Percentiles rank a stretch among this genome's conserved stretches.
Conservation (phyloP, 208 protist species). For the Crithidia sp. region DNA sequence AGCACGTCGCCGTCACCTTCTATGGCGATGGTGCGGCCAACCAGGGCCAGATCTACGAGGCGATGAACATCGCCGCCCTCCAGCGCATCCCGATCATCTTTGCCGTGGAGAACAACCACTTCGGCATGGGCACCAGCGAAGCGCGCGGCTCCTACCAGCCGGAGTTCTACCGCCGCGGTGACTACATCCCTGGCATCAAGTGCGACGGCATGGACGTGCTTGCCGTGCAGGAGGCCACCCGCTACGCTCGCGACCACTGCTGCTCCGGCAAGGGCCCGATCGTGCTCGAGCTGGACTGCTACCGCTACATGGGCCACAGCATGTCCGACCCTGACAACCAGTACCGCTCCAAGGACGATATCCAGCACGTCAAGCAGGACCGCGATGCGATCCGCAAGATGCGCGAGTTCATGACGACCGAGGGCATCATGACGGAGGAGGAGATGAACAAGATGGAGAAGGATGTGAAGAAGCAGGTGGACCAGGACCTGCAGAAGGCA, state of each 20-base stretch:
- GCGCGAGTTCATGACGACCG: slow-evolving; percentile 77
- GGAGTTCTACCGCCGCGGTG: slow-evolving; percentile 97
- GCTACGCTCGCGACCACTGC: slow-evolving; percentile 89
- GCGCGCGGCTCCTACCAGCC: slow-evolving; percentile 87
- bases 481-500: slow-evolving; percentile 90
- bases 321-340: slow-evolving; percentile 98
- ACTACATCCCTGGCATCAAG: slow-evolving; percentile 96
- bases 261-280: slow-evolving; percentile 92
- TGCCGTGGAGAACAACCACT: slow-evolving; percentile 98
- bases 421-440: slow-evolving; percentile 93
- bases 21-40: slow-evolving; percentile 99
- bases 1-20: slow-evolving; percentile 91
- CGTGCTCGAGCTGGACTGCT: slow-evolving; percentile 96
- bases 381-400: slow-evolving; percentile 93
- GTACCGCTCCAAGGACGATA: slow-evolving; percentile 96
- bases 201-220: slow-evolving; percentile 98
- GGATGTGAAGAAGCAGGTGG: slow-evolving; percentile 90
- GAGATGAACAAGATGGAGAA: slow-evolving; percentile 95
- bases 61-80: slow-evolving; percentile 98
- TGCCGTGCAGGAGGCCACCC: slow-evolving; percentile 92
- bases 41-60: slow-evolving; percentile 98
- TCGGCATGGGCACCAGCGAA: slow-evolving; percentile 98
- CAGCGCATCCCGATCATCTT: slow-evolving; percentile 97
- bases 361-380: slow-evolving; percentile 89
- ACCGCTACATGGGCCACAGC: slow-evolving; percentile 97